Base-by-base conservation (phyloP, 2,329 filamentous ascomycete species). In the Thelonectria blattea region DNA sequence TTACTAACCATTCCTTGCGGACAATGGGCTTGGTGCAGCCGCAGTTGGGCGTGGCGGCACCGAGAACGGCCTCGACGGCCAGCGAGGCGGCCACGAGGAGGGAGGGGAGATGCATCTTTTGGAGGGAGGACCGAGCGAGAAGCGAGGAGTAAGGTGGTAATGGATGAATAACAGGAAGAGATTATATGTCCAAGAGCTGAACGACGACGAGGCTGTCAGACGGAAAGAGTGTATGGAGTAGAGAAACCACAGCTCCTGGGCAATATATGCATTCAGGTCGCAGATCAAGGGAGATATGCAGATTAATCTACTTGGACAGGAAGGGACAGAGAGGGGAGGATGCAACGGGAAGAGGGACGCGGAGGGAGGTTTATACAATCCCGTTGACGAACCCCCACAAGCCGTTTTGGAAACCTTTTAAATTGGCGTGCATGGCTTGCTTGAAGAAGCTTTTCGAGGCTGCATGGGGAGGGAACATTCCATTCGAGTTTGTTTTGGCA, bases 1-100 rank as follows among this genome's bases (percentile, higher is more conserved):
- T 22, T 22, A 55, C 62, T 34, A 22, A 66, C 64, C 64, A 66
- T 59, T 64, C 62, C 47, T 66, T 66, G 17, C 64, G 59, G 18
- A 64, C 47, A 9, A 62, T 46, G 11, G 62, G 62, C 11, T 59
- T 62, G 17, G 53, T 59, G 56, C 62, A 64, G 41, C 45, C 17
- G 24, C 32, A 42, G 27, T 39, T 48, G 15, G 52, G 15, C 20
- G 56, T 63, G 56, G 12, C 12, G 56, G 55, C 17, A 39, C 62
- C n/a, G 48, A 63, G 41, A 53, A 59, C 6, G 50, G 62, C 22
- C 22, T 67, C 18, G 34, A 60, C 5, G 46, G 50, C 18, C 22
- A 60, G 30, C 22, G 58, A 39, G n/a, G 24, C 52, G 41, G 53
- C 58, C 14, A 54, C 37, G 14, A 60, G 24, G 42, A 60, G 52